Conservation (phyloP, 805 yeast species). For the Metschnikowia gelsemii region DNA sequence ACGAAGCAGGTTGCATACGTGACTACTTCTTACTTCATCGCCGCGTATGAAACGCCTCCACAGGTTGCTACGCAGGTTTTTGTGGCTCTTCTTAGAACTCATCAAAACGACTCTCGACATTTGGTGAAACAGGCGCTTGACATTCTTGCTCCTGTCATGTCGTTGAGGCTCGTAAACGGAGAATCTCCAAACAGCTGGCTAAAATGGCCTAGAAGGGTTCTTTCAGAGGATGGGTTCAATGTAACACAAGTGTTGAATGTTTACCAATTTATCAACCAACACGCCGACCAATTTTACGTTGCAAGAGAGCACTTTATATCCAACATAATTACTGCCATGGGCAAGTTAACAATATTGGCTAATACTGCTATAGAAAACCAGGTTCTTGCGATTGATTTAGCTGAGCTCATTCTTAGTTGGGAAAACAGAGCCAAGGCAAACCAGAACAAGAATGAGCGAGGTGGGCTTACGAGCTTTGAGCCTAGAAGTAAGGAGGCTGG, state of each 20-base stretch:
- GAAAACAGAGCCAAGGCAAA: constrained; percentile 38
- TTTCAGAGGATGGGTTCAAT: constrained; percentile 86
- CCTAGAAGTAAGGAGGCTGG: neutral
- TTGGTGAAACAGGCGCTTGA: constrained; percentile 87
- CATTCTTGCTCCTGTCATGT: constrained; percentile 82
- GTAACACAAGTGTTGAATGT: constrained; percentile 84
- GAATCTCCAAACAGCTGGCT: constrained; percentile 73
- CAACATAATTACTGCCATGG: constrained; percentile 88
- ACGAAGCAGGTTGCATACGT: constrained; percentile 93
- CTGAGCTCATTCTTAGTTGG: constrained; percentile 85
- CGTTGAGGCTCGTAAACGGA: constrained; percentile 55
- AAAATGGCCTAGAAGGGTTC: constrained; percentile 90
- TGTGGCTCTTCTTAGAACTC: constrained; percentile 82
- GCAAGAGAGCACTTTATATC: constrained; percentile 89
- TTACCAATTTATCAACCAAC: constrained; percentile 84
- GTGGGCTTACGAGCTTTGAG: neutral
- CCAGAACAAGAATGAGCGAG: neutral
- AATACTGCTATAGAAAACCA: constrained; percentile 82
- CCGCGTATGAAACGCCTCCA: constrained; percentile 83
- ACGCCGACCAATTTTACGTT: constrained; percentile 77
- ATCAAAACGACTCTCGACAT: constrained; percentile 79
- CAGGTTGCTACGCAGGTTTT: constrained; percentile 89
- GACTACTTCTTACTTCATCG: constrained; percentile 80
- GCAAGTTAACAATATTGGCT: constrained; percentile 75
- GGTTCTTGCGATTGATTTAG: constrained; percentile 81